Percentiles rank a stretch among this genome's conserved stretches.
These are phyloP conservation scores for Apostasia shenzhenica DNA, from an alignment of 106 monocot species.

Conservation along the genomic window DNA sequence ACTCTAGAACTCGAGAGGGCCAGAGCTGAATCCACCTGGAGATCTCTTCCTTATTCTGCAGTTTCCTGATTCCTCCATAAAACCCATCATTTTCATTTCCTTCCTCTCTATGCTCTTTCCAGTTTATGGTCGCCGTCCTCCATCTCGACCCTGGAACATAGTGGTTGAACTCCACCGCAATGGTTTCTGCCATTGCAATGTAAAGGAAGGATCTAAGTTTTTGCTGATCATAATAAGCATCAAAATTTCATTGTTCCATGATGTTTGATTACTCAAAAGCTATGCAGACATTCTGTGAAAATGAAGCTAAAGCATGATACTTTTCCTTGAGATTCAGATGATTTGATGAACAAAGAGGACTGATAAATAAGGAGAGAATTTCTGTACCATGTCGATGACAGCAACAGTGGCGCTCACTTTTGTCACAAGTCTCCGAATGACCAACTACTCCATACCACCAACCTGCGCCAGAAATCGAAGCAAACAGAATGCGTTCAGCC, in stretches of 20 bases:
- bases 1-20: constrained; percentile 39
- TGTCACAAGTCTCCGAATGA: constrained; percentile 62
- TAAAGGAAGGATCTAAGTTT: neutral
- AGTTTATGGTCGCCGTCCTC: constrained; percentile 28
- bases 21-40: constrained; percentile 38
- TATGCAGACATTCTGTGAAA: neutral
- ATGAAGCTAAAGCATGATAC: neutral
- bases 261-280: neutral
- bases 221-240: no score
- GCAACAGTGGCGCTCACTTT: constrained; percentile 29
- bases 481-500: neutral
- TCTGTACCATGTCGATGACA: constrained; percentile 37
- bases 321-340: neutral
- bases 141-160: constrained; percentile 40
- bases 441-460: constrained; percentile 92
- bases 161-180: constrained; percentile 60
- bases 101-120: constrained; percentile 46
- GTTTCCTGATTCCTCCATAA: constrained; percentile 69
- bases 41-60: constrained; percentile 43
- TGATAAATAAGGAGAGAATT: neutral
- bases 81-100: constrained; percentile 59
- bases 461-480: constrained; percentile 25
- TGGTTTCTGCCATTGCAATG: constrained; percentile 20
- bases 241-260: no score
- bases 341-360: neutral